Base-by-base conservation (phyloP, 257 asterid species). In the Fraxinus excelsior region DNA sequence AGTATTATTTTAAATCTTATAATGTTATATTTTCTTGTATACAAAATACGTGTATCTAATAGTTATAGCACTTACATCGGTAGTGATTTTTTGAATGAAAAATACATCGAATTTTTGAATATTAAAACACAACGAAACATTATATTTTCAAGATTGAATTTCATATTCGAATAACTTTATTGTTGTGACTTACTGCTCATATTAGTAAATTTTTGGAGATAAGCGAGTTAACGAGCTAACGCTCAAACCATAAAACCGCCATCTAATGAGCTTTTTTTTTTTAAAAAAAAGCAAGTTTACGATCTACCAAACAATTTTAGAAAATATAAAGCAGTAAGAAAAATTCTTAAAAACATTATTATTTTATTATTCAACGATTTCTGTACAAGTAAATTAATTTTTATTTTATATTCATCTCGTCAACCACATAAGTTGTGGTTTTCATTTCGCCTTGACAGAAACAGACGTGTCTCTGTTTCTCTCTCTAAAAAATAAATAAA, bases 401-500 rank as follows among this genome's bases (percentile, higher is more conserved):
- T 2, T 12, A 62, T 25, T 25, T 62, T 25, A 23, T 62, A 25
- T 60, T 9, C 26, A 62, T 23, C 25, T 62, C 34, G 68, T 62
- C 68, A 62, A 62, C 68, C 18, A 62, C 14, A 62, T 10, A 62
- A 62, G 14, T 11, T 25, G 68, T 62, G 68, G 68, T 62, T 60
- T 21, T 60, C 67, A 60, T 60, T 60, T 60, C 10, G 67, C 67
- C 31, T 23, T 25, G 68, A 23, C 67, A 60, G 32, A 60, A 21
- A 28, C 25, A 23, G 32, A 9, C 64, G 38, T n/a, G 66, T 58
- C 32, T 66, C 21, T 13, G 71, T 29, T 29, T 67, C 42, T 67
- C 71, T 67, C 72, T 67, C 46, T 31, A 6, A 74, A 74, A 9
- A 69, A 76, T 34, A 70, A 73, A 72, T 77, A 68, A 75, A 71